A percentile compares a stretch with the other conserved stretches of the same genome.
phyloP scores from a whole-genome alignment of 805 yeast species.

The Wickerhamiella slavikovae region DNA sequence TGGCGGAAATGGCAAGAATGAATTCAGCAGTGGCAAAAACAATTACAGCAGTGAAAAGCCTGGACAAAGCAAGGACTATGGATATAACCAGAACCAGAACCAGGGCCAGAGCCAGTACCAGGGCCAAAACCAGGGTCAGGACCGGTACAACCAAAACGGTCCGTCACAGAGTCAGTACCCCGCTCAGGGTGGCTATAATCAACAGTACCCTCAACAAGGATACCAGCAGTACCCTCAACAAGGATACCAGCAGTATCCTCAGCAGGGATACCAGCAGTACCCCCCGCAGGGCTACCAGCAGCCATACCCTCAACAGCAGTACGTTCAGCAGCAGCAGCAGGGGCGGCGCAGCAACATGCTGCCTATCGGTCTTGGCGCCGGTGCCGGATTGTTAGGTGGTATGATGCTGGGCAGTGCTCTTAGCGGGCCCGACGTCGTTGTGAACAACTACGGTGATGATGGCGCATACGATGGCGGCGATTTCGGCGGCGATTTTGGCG shows the following conservation, averaged over 20 bases:
- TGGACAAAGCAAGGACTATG: constrained; percentile 2
- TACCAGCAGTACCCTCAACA: constrained; percentile 14
- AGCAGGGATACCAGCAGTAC: constrained; percentile 19
- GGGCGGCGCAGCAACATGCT: constrained; percentile 8
- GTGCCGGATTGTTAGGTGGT: constrained; percentile 16
- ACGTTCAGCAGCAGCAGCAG: constrained; percentile 15
- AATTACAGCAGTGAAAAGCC: not conserved
- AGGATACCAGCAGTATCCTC: constrained; percentile 19
- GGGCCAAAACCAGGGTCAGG: constrained; percentile 3
- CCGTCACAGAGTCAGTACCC: constrained; percentile 6
- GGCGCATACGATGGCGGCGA: constrained; percentile 14
- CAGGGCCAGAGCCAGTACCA: constrained; percentile 2
- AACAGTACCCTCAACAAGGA: constrained; percentile 2
- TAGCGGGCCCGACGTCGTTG: constrained; percentile 12
- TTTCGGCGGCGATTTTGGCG: constrained; percentile 16
- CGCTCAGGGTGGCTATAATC: constrained; percentile 4
- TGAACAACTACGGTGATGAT: constrained; percentile 20
- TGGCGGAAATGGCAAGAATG: not conserved
- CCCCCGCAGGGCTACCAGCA: constrained; percentile 10
- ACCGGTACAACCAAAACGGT: constrained; percentile 1
- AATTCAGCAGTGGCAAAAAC: not conserved
- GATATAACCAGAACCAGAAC: constrained; percentile 1
- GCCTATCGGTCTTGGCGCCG: constrained; percentile 18
- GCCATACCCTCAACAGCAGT: constrained; percentile 5
- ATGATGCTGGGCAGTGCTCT: constrained; percentile 12